Evolutionary conservation across 495 filamentous ascomycete species (phyloP), one percentile per base, ranked within the genome.

Genomic region (Pyrenopolyporus hunteri): DNA sequence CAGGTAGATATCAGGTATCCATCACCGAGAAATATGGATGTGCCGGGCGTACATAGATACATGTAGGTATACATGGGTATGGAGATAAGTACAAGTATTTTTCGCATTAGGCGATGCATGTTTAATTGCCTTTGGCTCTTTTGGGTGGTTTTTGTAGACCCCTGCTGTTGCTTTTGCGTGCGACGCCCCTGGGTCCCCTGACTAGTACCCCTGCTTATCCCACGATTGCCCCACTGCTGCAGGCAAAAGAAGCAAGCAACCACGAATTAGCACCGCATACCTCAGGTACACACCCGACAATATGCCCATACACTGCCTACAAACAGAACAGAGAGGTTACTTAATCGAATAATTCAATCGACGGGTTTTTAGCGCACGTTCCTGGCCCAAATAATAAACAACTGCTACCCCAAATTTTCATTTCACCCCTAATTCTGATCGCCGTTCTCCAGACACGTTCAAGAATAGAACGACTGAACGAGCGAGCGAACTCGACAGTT

Each of bases 331-430:
- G n/a, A n/a, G n/a, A n/a, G n/a, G n/a, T n/a, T n/a, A n/a, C n/a
- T n/a, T n/a, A n/a, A n/a, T n/a, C n/a, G n/a, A 6, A n/a, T 45
- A 45, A 25, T 45, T 61, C 60, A 58, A 58, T 43, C 42, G 13
- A 29, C 22, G 29, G 35, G 14, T 49, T 57, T 49, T 59, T 36
- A 46, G 55, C 29, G 57, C 57, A 57, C 63, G 63, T 61, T 66
- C 63, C 63, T 61, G 57, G 52, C 36, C 59, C 26, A 42, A 66
- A 66, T 66, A 66, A 66, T 66, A 65, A 61, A 66, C 63, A 61
- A 50, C 51, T 46, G 17, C 63, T 66, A 66, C 57, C 63, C 63
- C 63, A 53, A 64, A 66, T 52, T 66, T 48, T 61, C 57, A 57
- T 66, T 46, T 60, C 63, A 60, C 51, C 63, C 57, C 57, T 61